Evolutionary conservation across 2,329 filamentous ascomycete species (phyloP), one percentile per base, ranked within the genome.

Genomic region (Pestalotiopsis sp.): DNA sequence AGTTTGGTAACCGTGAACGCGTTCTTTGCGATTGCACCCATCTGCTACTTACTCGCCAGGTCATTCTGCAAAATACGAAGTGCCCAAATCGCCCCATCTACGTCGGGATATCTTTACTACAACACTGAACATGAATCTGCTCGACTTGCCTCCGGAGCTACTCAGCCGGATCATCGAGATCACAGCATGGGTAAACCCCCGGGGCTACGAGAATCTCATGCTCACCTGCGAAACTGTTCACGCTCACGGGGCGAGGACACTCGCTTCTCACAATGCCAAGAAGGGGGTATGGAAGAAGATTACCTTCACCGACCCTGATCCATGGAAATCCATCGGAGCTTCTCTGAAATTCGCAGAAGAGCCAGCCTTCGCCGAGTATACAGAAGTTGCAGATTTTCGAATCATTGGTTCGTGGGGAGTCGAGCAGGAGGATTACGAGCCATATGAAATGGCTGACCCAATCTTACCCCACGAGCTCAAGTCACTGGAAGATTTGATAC

Each of bases 171-270:
- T 72, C 45, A 65, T 73, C 13, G 49, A 66, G 27, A 65, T 70
- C 20, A 72, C 72, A 7, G 31, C 31, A 36, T 36, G 31, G 31
- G 31, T 9, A 36, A 69, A 71, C 40, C 70, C 72, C 17, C 69
- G 69, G 5, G 70, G 63, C 4, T 73, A 72, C 41, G 71, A 72
- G 52, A 70, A 66, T 57, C 52, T 73, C 23, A 69, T 72, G 67
- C 17, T 68, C 20, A 71, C 52, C 13, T 73, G 71, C 38, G 69
- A 52, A 40, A 38, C 56, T 17, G 49, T 73, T 6, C 70, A 70
- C 45, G 66, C 70, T n/a, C 69, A 66, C 59, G 72, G 72, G 11
- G 52, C 49, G 31, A 36, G 13, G 7, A 41, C 64, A 36, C 67
- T 72, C 36, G 13, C 65, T 23, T 45, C 14, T 14, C 65, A 72